A percentile compares a stretch with the other conserved stretches of the same genome.
Evolutionary conservation across 2,329 filamentous ascomycete species (phyloP).

Genomic region (Colletotrichum lupini): DNA sequence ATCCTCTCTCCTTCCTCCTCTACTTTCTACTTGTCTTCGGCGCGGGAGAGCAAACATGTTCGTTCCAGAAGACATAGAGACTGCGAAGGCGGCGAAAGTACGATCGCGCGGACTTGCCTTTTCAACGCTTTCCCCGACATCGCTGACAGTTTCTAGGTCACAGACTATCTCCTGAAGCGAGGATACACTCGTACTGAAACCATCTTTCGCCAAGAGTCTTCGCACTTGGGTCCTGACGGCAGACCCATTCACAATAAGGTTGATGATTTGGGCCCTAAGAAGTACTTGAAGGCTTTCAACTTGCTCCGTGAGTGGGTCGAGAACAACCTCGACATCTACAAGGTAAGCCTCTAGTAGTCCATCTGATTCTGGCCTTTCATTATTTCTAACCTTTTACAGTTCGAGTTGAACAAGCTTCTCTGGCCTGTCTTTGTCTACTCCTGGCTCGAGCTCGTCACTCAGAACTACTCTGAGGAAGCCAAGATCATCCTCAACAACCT

Average conservation of each 20-base stretch:
- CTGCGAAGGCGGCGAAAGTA: not conserved
- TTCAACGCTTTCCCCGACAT: not conserved
- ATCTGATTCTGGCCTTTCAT: slow-evolving; percentile 5
- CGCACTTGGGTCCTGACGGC: slow-evolving; percentile 83
- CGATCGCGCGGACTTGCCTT: not conserved
- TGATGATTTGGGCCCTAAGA: slow-evolving; percentile 79
- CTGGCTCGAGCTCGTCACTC: slow-evolving; percentile 81
- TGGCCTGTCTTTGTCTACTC: slow-evolving; percentile 98
- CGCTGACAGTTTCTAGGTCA: slow-evolving; percentile 63
- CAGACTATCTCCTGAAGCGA: slow-evolving; percentile 95
- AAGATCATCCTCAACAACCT: slow-evolving; percentile 79
- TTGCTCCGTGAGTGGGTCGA: slow-evolving; percentile 87
- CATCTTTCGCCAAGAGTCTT: slow-evolving; percentile 90
- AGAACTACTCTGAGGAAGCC: slow-evolving; percentile 78
- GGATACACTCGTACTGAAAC: slow-evolving; percentile 94
- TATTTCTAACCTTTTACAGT: slow-evolving; percentile 57
- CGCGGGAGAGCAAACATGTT: not conserved
- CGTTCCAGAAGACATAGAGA: not conserved
- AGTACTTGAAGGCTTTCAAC: slow-evolving; percentile 80
- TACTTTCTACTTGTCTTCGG: not conserved
- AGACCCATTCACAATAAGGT: slow-evolving; percentile 74
- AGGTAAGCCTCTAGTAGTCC: slow-evolving; percentile 59
- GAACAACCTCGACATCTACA: slow-evolving; percentile 93
- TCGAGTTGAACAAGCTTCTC: slow-evolving; percentile 86
- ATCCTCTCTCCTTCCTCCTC: not conserved